phyloP scores from a whole-genome alignment of 805 yeast genomes.

The Wickerhamiella allomyrinae region DNA sequence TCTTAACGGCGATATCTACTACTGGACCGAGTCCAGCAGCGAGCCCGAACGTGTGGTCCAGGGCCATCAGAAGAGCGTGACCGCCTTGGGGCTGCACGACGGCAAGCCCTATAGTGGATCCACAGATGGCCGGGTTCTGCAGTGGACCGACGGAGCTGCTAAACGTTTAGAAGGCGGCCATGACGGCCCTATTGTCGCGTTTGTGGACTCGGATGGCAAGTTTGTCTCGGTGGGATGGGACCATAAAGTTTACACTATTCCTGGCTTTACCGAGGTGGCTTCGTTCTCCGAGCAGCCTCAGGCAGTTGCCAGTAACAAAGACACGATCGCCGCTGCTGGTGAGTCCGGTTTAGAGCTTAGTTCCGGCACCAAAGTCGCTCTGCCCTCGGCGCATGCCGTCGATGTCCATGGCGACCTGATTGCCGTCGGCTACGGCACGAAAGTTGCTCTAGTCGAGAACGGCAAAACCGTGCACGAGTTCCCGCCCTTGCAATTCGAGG shows the following conservation, averaged over 20 bases:
- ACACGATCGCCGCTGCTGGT: conserved; percentile 21
- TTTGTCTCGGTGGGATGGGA: conserved; percentile 77
- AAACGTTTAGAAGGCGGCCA: conserved; percentile 33
- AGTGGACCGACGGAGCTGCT: conserved; percentile 40
- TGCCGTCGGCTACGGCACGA: conserved; percentile 33
- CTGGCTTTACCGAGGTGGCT: conserved; percentile 23
- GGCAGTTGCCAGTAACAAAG: conserved; percentile 19
- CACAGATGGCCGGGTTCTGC: conserved; percentile 59
- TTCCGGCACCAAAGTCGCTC: conserved; percentile 21
- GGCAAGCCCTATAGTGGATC: conserved; percentile 45
- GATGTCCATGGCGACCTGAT: conserved; percentile 31
- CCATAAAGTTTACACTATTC: conserved; percentile 42
- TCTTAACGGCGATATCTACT: conserved; percentile 55
- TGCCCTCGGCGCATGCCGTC: conserved; percentile 32
- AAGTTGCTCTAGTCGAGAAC: conserved; percentile 28
- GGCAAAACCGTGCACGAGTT: conserved; percentile 24
- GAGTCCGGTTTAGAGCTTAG: conserved; percentile 14
- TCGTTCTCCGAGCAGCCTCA: conserved; percentile 37
- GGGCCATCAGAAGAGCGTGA: conserved; percentile 78
- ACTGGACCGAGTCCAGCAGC: conserved; percentile 30
- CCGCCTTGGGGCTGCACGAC: conserved; percentile 32
- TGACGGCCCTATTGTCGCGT: conserved; percentile 49
- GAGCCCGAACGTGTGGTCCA: conserved; percentile 31
- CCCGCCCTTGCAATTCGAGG: conserved; percentile 43
- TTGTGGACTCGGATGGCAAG: conserved; percentile 26